Percentiles rank a stretch among this genome's conserved stretches.
These are phyloP conservation scores for Dactylellina sp. DNA, from an alignment of 2,329 filamentous ascomycete genomes.

Conservation along the genomic window DNA sequence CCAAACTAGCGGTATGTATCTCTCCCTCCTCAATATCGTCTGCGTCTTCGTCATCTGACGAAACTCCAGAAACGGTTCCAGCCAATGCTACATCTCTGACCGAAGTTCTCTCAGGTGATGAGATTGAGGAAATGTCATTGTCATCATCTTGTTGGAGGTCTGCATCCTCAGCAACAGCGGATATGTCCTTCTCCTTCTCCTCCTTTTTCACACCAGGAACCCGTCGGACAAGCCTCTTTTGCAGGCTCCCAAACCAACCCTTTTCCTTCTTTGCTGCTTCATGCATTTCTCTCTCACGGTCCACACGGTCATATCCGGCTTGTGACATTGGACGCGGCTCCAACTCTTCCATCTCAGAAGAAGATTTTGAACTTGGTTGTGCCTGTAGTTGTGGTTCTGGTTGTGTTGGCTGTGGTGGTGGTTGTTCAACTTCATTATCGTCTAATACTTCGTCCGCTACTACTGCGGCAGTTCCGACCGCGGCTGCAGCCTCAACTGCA, in stretches of 20 bases:
- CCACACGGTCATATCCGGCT: constrained; percentile 41
- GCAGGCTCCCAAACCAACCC: constrained; percentile 47
- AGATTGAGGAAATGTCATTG: constrained; percentile 33
- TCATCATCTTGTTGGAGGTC: constrained; percentile 12
- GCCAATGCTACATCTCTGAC: constrained; percentile 41
- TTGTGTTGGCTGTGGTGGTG: not conserved
- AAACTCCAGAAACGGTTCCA: constrained; percentile 14
- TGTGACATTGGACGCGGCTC: constrained; percentile 53
- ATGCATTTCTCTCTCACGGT: constrained; percentile 38
- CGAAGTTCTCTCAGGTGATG: constrained; percentile 29
- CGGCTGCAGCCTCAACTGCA: not conserved
- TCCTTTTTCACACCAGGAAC: constrained; percentile 29
- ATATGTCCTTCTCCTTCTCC: constrained; percentile 1
- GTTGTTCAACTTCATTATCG: not conserved
- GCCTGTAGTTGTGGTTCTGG: constrained; percentile 1
- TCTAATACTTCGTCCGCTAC: not conserved
- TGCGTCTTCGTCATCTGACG: constrained; percentile 18
- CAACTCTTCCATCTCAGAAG: constrained; percentile 47
- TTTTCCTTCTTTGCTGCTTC: constrained; percentile 48
- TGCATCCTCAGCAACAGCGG: not conserved
- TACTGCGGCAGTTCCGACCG: not conserved
- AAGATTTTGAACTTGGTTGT: constrained; percentile 5
- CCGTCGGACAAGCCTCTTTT: constrained; percentile 32
- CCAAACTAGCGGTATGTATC: constrained; percentile 6
- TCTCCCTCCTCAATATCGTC: constrained; percentile 6